Conservation (phyloP, 805 yeast genomes). For the Spencermartinsiella europaea region DNA sequence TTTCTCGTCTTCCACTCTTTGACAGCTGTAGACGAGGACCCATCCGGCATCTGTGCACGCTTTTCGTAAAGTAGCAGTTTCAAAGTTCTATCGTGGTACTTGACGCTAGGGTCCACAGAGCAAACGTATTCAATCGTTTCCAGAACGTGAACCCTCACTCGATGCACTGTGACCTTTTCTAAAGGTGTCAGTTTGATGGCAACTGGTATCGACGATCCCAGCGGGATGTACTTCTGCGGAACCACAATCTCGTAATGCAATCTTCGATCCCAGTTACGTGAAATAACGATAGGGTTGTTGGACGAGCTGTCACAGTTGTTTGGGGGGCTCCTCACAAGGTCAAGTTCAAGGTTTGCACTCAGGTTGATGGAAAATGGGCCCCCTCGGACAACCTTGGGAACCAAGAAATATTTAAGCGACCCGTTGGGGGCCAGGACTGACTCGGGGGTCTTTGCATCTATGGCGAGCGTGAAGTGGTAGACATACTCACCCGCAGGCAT, state of each 20-base stretch:
- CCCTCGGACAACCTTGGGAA: slow-evolving; percentile 65
- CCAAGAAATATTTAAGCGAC: slow-evolving; percentile 60
- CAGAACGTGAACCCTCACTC: slow-evolving; percentile 77
- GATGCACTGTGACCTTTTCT: slow-evolving; percentile 81
- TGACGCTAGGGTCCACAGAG: slow-evolving; percentile 80
- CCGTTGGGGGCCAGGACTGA: slow-evolving; percentile 77
- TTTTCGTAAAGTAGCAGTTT: slow-evolving; percentile 63
- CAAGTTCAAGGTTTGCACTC: slow-evolving; percentile 55
- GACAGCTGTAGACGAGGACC: background rate
- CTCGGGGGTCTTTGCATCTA: slow-evolving; percentile 80
- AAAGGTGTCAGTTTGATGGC: slow-evolving; percentile 80
- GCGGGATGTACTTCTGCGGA: slow-evolving; percentile 80
- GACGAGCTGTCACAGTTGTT: slow-evolving; percentile 61
- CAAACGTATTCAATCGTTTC: slow-evolving; percentile 89
- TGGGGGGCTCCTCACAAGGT: slow-evolving; percentile 69
- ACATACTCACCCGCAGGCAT: slow-evolving; percentile 88
- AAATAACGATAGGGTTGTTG: slow-evolving; percentile 86
- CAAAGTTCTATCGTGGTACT: slow-evolving; percentile 37
- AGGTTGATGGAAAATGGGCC: slow-evolving; percentile 85
- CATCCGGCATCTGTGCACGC: slow-evolving; percentile 16
- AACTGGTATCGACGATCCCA: slow-evolving; percentile 79
- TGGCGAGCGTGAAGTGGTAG: slow-evolving; percentile 84
- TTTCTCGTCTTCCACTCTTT: slow-evolving; percentile 8
- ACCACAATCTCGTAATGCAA: slow-evolving; percentile 84
- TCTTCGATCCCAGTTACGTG: slow-evolving; percentile 90